phyloP scores from a whole-genome alignment of 495 filamentous ascomycete genomes.

The Pseudoneurospora amorphoporcata region DNA sequence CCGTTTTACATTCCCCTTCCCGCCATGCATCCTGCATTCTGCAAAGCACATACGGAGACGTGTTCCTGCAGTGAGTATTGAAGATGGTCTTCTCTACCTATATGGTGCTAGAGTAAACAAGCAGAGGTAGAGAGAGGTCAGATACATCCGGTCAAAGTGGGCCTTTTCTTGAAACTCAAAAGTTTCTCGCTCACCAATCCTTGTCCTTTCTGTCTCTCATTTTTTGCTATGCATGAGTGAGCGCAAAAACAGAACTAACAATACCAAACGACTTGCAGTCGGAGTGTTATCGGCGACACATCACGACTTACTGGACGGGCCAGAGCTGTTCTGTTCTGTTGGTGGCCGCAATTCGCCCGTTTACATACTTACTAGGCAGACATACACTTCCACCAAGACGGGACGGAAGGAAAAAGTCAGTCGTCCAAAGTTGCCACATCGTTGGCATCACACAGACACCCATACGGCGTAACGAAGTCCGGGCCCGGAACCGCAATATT shows the following conservation, averaged over 20 bases:
- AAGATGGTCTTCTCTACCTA: background rate
- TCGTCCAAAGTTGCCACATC: background rate
- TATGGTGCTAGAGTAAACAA: background rate
- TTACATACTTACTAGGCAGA: background rate
- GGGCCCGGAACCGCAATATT: background rate
- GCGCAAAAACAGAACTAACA: background rate
- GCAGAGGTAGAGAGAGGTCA: background rate
- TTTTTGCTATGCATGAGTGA: background rate
- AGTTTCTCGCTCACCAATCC: background rate
- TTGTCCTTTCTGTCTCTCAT: background rate
- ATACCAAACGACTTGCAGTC: background rate
- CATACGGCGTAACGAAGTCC: background rate
- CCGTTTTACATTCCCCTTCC: background rate
- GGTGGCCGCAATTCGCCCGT: background rate
- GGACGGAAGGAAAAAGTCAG: background rate
- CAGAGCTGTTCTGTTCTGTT: background rate
- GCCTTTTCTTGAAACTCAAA: background rate
- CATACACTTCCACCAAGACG: background rate
- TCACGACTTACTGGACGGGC: background rate
- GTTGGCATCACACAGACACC: background rate
- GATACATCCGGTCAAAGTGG: background rate
- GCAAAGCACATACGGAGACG: background rate
- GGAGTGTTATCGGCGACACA: background rate
- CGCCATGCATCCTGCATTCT: background rate
- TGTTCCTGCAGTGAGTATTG: background rate